phyloP scores from a whole-genome alignment of 805 yeast genomes.

The Ogataea philodendri region DNA sequence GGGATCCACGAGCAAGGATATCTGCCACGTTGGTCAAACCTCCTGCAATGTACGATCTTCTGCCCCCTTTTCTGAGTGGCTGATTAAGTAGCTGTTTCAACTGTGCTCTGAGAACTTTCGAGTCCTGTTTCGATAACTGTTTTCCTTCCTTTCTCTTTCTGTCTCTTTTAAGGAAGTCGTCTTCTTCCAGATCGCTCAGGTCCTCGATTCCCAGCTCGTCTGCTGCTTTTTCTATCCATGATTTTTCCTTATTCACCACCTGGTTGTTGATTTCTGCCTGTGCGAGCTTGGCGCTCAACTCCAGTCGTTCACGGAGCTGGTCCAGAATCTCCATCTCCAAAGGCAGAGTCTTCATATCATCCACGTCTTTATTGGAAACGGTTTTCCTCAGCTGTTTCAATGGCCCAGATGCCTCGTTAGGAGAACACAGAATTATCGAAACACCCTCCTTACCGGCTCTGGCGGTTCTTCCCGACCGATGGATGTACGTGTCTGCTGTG shows the following conservation, averaged over 20 bases:
- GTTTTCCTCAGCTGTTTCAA: constrained; percentile 69
- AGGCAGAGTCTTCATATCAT: constrained; percentile 66
- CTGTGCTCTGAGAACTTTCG: constrained; percentile 46
- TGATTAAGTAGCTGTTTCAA: constrained; percentile 49
- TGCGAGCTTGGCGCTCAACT: constrained; percentile 69
- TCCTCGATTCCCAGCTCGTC: constrained; percentile 86
- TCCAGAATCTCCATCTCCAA: constrained; percentile 71
- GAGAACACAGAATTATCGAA: constrained; percentile 89
- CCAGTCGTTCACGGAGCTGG: constrained; percentile 68
- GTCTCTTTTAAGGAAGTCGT: constrained; percentile 62
- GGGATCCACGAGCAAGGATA: constrained; percentile 58
- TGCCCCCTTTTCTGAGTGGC: constrained; percentile 59
- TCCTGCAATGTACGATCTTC: constrained; percentile 76
- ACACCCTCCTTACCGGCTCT: constrained; percentile 94
- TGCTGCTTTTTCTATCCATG: constrained; percentile 89
- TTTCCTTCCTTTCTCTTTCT: constrained; percentile 54
- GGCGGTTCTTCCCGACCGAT: constrained; percentile 98
- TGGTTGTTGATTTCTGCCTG: constrained; percentile 64
- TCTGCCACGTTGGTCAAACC: constrained; percentile 79
- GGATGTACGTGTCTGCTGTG: constrained; percentile 90
- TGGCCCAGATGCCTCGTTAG: constrained; percentile 91
- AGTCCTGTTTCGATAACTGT: constrained; percentile 50
- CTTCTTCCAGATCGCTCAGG: constrained; percentile 66
- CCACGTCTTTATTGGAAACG: constrained; percentile 37
- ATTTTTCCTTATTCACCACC: constrained; percentile 56